Evolutionary conservation across 768 basidiomycete genomes (phyloP).

Genomic region (Gloeophyllum trabeum): DNA sequence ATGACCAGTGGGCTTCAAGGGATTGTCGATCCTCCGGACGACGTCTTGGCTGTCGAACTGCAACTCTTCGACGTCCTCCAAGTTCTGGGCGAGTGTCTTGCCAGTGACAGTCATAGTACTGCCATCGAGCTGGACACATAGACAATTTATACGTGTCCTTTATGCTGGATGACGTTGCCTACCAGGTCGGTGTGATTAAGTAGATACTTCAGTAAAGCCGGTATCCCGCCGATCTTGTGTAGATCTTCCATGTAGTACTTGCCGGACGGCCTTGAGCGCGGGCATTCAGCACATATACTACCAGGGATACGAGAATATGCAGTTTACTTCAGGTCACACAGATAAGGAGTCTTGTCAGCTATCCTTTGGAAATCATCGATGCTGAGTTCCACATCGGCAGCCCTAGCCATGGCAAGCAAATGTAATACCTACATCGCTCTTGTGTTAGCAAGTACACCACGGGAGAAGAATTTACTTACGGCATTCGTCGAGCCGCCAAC

Average conservation of each 20-base stretch:
- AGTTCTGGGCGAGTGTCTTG: slow-evolving; percentile 80
- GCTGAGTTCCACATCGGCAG: slow-evolving; percentile 59
- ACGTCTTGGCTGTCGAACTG: slow-evolving; percentile 71
- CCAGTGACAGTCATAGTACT: slow-evolving; percentile 73
- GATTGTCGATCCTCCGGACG: slow-evolving; percentile 56
- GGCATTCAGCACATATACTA: slow-evolving; percentile 3
- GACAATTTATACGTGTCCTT: too few relatives aligned
- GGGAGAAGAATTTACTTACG: slow-evolving; percentile 25
- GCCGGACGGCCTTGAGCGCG: slow-evolving; percentile 53
- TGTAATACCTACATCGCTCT: slow-evolving; percentile 57
- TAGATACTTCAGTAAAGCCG: slow-evolving; percentile 76
- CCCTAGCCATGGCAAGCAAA: slow-evolving; percentile 74
- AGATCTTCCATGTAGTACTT: slow-evolving; percentile 88
- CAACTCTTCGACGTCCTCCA: slow-evolving; percentile 64
- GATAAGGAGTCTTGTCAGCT: slow-evolving; percentile 69
- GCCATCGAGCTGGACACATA: too few relatives aligned
- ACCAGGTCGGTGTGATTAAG: slow-evolving; percentile 69
- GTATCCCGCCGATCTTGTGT: slow-evolving; percentile 77
- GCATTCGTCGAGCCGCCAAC: slow-evolving; percentile 87
- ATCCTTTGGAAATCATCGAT: slow-evolving; percentile 85
- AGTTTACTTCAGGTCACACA: slow-evolving; percentile 72
- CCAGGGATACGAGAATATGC: slow-evolving; percentile 5
- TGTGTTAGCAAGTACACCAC: not conserved
- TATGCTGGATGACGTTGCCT: too few relatives aligned
- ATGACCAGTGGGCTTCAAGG: slow-evolving; percentile 84